phyloP scores from a whole-genome alignment of 306 rosid species.

The Fragaria ananassa region DNA sequence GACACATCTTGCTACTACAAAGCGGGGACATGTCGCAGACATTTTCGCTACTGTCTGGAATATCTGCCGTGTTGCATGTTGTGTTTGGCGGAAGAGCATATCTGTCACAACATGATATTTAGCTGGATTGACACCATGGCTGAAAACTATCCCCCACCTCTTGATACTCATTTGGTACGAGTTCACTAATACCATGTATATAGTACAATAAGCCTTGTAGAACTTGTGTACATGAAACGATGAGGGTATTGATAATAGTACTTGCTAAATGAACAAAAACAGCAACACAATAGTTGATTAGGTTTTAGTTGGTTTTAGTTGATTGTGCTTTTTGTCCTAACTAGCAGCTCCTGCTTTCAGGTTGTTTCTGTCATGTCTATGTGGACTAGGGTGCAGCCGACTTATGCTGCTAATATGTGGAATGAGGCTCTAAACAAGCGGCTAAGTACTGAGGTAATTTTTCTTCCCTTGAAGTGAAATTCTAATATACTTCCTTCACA shows the following conservation, averaged over 20 bases:
- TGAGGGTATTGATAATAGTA: background rate
- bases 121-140: constrained; percentile 98
- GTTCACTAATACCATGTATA: background rate
- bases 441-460: constrained; percentile 77
- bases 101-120: constrained; percentile 97
- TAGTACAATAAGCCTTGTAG: constrained; percentile 1
- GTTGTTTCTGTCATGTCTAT: constrained; percentile 99
- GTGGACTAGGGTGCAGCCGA: constrained; percentile 97
- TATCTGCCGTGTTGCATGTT: no score
- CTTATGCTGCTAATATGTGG: constrained; percentile 99
- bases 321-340: constrained; percentile 20
- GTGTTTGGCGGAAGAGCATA: no score
- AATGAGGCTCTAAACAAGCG: constrained; percentile 98
- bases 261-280: background rate
- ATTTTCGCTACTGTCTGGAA: no score
- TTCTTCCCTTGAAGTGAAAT: background rate
- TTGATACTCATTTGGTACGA: constrained; percentile 98
- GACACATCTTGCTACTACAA: no score
- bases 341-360: constrained; percentile 41
- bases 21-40: no score
- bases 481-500: background rate
- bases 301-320: no score
- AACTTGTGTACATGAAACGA: constrained; percentile 16
- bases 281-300: background rate
- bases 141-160: constrained; percentile 99